Conservation (phyloP, 495 filamentous ascomycete species). For the Clohesyomyces aquaticus region DNA sequence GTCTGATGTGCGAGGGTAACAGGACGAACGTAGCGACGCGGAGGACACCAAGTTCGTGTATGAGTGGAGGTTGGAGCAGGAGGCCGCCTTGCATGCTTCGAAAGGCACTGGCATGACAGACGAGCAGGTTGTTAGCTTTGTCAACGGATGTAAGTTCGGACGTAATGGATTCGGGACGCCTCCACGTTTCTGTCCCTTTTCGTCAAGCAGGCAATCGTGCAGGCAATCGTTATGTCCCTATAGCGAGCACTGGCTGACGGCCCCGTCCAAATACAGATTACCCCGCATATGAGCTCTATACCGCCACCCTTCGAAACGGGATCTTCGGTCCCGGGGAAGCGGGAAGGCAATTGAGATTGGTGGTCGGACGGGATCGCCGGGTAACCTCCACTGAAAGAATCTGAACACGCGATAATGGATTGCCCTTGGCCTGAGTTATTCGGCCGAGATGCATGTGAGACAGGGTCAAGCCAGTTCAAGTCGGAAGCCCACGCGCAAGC, state of each 20-base stretch:
- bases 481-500: not conserved
- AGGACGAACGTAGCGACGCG: conserved; percentile 59
- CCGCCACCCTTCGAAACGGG: conserved; percentile 41
- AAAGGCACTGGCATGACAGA: conserved; percentile 80
- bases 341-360: conserved; percentile 44
- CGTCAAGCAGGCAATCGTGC: not conserved
- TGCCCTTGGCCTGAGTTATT: too few species aligned
- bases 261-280: conserved; percentile 53
- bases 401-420: conserved; percentile 11
- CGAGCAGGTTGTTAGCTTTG: conserved; percentile 66
- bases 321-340: conserved; percentile 38
- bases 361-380: conserved; percentile 43
- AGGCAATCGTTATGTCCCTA: not conserved
- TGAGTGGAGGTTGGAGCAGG: conserved; percentile 84
- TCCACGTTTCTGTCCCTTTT: too few species aligned
- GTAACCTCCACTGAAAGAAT: conserved; percentile 35
- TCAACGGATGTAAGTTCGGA: conserved; percentile 63
- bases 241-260: conserved; percentile 9
- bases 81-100: conserved; percentile 64
- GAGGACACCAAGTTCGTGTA: conserved; percentile 78
- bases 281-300: conserved; percentile 59
- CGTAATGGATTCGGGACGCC: not conserved
- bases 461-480: too few species aligned
- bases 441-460: too few species aligned
- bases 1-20: not conserved